phyloP scores from a whole-genome alignment of 1,284 basidiomycete genomes.

The Ustilago trichophora region DNA sequence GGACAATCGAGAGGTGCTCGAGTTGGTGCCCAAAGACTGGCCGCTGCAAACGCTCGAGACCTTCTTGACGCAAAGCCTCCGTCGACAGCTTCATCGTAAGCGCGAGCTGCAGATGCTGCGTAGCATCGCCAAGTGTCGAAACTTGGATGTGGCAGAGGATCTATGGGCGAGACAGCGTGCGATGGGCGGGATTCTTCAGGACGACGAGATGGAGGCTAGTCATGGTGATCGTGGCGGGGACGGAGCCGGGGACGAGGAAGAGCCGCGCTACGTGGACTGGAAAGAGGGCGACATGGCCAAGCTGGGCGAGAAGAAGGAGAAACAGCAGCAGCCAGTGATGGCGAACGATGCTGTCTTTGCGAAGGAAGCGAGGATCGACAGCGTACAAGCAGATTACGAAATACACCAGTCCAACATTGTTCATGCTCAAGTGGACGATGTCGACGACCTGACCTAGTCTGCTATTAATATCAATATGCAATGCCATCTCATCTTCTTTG shows the following conservation, averaged over 20 bases:
- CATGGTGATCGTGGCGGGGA: conserved; percentile 6
- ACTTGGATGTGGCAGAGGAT: conserved; percentile 47
- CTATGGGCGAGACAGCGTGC: conserved; percentile 49
- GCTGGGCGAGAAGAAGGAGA: conserved; percentile 7
- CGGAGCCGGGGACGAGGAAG: conserved; percentile 1
- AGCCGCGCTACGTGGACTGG: conserved; percentile 9
- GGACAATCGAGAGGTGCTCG: conserved; percentile 48
- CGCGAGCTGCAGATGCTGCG: conserved; percentile 47
- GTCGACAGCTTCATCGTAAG: conserved; percentile 42
- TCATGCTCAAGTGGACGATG: conserved; percentile 3
- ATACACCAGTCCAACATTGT: conserved; percentile 13
- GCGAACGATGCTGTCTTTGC: neutral
- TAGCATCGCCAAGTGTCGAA: conserved; percentile 47
- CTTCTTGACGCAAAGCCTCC: conserved; percentile 51
- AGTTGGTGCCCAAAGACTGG: conserved; percentile 53
- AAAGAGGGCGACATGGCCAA: conserved; percentile 4
- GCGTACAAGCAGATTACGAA: conserved; percentile 2
- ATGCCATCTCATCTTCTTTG: too few relatives aligned
- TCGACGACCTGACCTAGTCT: conserved; percentile 20
- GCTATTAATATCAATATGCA: too few relatives aligned
- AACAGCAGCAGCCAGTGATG: neutral
- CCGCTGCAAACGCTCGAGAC: conserved; percentile 49
- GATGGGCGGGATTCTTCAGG: conserved; percentile 50
- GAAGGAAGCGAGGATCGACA: conserved; percentile 18
- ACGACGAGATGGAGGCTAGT: conserved; percentile 33